Evolutionary conservation across 345 rosid species (phyloP).

Genomic region (Ceriops zippeliana): DNA sequence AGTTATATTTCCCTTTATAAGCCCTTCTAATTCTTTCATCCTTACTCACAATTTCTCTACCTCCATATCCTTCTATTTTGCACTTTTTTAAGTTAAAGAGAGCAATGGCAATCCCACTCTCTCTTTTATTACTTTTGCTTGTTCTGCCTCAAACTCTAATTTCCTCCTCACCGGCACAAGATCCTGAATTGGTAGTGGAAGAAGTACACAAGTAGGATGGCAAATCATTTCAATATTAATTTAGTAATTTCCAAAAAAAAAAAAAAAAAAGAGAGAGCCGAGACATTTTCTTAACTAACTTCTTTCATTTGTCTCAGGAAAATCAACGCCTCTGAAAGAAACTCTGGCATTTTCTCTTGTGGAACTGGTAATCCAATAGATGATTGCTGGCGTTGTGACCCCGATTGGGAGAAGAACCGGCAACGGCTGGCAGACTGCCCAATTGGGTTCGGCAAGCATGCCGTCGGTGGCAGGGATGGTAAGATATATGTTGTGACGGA

Average conservation of each 20-base stretch:
- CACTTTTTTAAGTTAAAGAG: too few relatives aligned
- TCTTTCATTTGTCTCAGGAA: constrained; percentile 16
- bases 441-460: constrained; percentile 29
- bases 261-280: neutral
- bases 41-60: neutral
- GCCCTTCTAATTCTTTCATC: neutral
- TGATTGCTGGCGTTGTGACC: constrained; percentile 31
- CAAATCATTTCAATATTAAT: neutral
- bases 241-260: neutral
- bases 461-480: constrained; percentile 33
- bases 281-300: neutral
- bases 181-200: constrained; percentile 23
- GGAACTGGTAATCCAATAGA: constrained; percentile 27
- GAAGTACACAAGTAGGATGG: constrained; percentile 21
- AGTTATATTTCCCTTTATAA: constrained; percentile 15
- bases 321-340: constrained; percentile 22
- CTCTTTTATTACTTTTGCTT: constrained; percentile 8
- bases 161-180: constrained; percentile 19
- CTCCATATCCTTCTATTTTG: neutral
- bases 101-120: constrained; percentile 17
- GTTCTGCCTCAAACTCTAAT: constrained; percentile 1
- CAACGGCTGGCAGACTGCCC: constrained; percentile 25
- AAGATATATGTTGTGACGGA: constrained; percentile 21
- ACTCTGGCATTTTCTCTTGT: constrained; percentile 21
- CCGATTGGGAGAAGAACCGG: constrained; percentile 23